Evolutionary conservation across 306 rosid genomes (phyloP), one percentile per base, ranked within the genome.

Genomic region (Fragaria iinumae): DNA sequence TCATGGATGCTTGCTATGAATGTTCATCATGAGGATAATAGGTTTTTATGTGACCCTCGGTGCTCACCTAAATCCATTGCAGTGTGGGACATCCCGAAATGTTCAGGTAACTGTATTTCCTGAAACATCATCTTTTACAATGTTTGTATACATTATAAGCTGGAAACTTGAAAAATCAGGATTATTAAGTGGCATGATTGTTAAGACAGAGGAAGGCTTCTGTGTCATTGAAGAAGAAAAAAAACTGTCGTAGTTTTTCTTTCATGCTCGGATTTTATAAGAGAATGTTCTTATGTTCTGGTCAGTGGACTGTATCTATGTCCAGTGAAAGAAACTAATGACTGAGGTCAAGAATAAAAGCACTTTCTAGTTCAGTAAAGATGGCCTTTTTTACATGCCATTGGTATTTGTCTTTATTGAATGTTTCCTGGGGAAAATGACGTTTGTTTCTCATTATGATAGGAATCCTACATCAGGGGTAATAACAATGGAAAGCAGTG

Each of bases 1-100:
- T 70, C 86, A 18, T 83, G 83, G 86, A 83, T 83, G 86, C 86
- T 83, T 62, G 55, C 86, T 21, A 83, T 79, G 77, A 83, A 79
- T 64, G 83, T 83, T 56, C 75, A 74, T 41, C 80, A 83, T 13
- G 86, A 83, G 64, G 80, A 75, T 56, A 79, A 83, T 43, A 63
- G 65, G 17, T 73, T 73, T 52, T 43, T 83, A 20, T 83, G 83
- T 53, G 83, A 78, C 64, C 80, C 77, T 50, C 74, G 75, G 20
- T 79, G 86, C 69, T 69, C 83, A 25, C 83, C 77, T 27, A 14
- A 70, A 44, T 78, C 83, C 11, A 75, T 83, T 53, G 83, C 86
- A 39, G 80, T 83, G 41, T 83, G 86, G 86, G 86, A 83, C 56
- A 83, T 74, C 70, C 80, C 86, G 23, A 82, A 82, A 74, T 82